These are phyloP conservation scores for Lactarius tabidus DNA, from an alignment of 768 basidiomycete genomes.

Conservation along the genomic window DNA sequence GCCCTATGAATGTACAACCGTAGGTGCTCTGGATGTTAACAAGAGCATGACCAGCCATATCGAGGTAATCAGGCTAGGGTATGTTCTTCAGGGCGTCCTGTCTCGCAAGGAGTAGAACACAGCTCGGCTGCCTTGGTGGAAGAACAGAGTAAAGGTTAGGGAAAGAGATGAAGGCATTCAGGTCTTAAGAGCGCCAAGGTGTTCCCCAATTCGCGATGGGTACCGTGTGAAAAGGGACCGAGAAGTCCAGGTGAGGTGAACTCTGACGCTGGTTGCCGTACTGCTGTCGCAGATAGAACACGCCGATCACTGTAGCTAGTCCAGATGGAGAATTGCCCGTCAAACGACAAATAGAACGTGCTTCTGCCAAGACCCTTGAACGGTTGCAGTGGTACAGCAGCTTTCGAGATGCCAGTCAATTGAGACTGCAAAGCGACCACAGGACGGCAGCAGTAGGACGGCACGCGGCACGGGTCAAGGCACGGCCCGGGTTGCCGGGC, in stretches of 20 bases:
- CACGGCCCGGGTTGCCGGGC: too few species aligned
- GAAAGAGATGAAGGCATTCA: not conserved
- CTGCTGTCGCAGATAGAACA: not conserved
- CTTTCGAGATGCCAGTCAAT: not conserved
- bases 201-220: not conserved
- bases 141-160: not conserved
- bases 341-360: not conserved
- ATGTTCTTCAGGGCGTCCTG: not conserved
- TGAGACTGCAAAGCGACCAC: not conserved
- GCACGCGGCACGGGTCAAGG: too few species aligned
- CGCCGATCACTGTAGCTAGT: not conserved
- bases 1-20: slow-evolving; percentile 3
- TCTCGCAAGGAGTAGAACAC: not conserved
- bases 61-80: not conserved
- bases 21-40: slow-evolving; percentile 1
- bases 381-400: not conserved
- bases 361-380: not conserved
- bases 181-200: not conserved
- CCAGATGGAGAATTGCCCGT: not conserved
- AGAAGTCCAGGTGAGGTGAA: not conserved
- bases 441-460: too few species aligned
- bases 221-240: not conserved
- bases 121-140: not conserved
- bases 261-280: not conserved
- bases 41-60: not conserved